Conservation (phyloP, 1,139 yeast genomes). For the Suhomyces bokatorum region DNA sequence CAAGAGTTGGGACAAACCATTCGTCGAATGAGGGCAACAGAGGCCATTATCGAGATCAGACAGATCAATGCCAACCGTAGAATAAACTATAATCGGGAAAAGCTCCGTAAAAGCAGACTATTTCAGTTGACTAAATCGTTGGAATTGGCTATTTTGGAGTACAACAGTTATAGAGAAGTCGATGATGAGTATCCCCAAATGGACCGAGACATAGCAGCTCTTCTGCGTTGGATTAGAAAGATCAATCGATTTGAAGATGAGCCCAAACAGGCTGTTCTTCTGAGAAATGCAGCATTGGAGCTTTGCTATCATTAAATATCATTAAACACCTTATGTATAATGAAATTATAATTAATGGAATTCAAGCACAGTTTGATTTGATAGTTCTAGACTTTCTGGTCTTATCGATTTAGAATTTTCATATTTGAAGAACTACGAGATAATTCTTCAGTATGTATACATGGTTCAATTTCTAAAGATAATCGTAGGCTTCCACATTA, state of each 20-base stretch:
- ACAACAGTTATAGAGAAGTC: background rate
- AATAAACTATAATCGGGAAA: background rate
- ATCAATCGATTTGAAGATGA: background rate
- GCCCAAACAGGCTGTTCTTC: background rate
- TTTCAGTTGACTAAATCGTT: background rate
- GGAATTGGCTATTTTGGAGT: background rate
- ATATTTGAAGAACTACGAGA: no score
- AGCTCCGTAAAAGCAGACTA: background rate
- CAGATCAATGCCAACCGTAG: background rate
- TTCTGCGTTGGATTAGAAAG: background rate
- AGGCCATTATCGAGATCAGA: constrained; percentile 2
- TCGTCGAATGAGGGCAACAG: constrained; percentile 4
- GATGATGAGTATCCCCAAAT: background rate
- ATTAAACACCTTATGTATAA: background rate
- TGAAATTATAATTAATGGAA: no score
- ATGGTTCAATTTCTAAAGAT: no score
- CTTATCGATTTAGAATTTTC: no score
- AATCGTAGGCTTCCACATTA: no score
- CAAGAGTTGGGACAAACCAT: background rate
- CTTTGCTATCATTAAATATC: background rate
- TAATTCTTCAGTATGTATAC: no score
- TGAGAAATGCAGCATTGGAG: background rate
- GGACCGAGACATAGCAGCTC: background rate
- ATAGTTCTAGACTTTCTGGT: no score
- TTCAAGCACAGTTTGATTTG: no score